Percentiles rank a stretch among this genome's conserved stretches.
These are phyloP conservation scores for Sphaerobolus stellatus DNA, from an alignment of 1,284 basidiomycete species.

Conservation along the genomic window DNA sequence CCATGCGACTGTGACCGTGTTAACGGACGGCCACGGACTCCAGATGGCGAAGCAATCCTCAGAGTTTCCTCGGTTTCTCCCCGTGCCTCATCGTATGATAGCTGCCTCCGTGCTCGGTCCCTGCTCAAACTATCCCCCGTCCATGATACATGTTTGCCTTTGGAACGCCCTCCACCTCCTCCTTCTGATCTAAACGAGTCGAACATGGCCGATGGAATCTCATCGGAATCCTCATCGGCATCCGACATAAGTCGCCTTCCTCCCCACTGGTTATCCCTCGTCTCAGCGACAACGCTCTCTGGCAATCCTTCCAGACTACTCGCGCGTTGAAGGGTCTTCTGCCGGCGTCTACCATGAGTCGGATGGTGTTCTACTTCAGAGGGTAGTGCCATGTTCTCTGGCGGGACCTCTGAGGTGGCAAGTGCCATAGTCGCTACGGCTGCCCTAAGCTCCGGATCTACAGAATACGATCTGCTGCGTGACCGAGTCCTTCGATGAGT, in stretches of 20 bases:
- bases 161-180: conserved; percentile 38
- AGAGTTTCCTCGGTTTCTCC: background rate
- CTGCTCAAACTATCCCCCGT: conserved; percentile 45
- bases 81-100: background rate
- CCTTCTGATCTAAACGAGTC: conserved; percentile 59
- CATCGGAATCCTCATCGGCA: conserved; percentile 5
- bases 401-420: background rate
- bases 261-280: background rate
- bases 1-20: background rate
- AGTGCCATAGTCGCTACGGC: background rate
- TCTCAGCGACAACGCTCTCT: conserved; percentile 4
- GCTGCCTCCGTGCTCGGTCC: background rate
- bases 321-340: conserved; percentile 1
- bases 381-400: background rate
- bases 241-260: background rate
- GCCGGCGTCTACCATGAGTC: background rate
- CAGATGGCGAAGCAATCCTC: background rate
- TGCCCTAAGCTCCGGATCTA: background rate
- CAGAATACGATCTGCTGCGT: conserved; percentile 5
- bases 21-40: conserved; percentile 6
- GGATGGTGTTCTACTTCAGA: background rate
- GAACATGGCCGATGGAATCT: conserved; percentile 2
- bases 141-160: conserved; percentile 63
- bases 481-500: background rate
- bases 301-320: conserved; percentile 7